Base-by-base conservation (phyloP, 2,329 filamentous ascomycete species). In the Lecanicillium sp. region DNA sequence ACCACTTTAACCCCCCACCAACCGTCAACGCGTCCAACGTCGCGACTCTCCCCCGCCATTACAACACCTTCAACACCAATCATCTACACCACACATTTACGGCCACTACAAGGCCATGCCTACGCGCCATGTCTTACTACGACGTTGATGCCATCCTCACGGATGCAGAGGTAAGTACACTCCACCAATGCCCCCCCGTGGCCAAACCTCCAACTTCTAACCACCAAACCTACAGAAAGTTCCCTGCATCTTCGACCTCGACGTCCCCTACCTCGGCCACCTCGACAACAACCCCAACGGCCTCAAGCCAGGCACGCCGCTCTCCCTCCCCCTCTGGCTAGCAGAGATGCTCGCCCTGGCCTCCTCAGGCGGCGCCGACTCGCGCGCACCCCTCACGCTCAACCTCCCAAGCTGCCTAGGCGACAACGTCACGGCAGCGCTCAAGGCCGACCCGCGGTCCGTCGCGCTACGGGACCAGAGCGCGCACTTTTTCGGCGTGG, bases 211-310 rank as follows among this genome's bases (percentile, higher is more conserved):
- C n/a, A n/a, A n/a, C n/a, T n/a, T n/a, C n/a, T n/a, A n/a, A n/a
- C n/a, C n/a, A n/a, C 17, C n/a, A 9, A 16, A 8, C 13, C 31
- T 14, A 18, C 50, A 95, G 80, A 96, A 95, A 84, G 78, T 95
- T 22, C 90, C 92, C 29, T 95, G 89, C 67, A 94, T 85, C 37
- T 95, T 96, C 64, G 85, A 95, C 55, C 76, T 95, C 54, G 84
- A 90, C 43, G 81, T 95, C 22, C 83, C 88, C 15, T 80, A 85
- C 41, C 76, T 96, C 33, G 89, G 89, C 49, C 87, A 94, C 58
- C 73, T 98, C 43, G 88, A 94, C 63, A 88, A 88, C 53, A 90
- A 84, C 17, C 57, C 62, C 3, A 64, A 71, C 22, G 63, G 84
- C 56, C 80, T 96, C 51, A 92, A 90, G 59, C 64, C 80, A 39